Evolutionary conservation across 2,329 filamentous ascomycete genomes (phyloP), one percentile per base, ranked within the genome.

Genomic region (Coleophoma crateriformis): DNA sequence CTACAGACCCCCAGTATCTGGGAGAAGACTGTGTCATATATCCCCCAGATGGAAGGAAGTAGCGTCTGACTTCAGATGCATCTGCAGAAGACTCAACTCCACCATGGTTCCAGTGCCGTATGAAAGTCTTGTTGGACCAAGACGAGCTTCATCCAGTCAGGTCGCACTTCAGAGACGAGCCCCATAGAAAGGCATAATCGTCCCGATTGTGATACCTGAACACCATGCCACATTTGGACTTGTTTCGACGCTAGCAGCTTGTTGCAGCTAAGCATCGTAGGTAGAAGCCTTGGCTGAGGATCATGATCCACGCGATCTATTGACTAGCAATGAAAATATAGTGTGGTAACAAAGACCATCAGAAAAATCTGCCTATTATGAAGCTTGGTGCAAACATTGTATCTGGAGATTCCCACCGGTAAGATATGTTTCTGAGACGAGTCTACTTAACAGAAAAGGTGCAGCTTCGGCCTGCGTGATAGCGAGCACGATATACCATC

Each of bases 171-270:
- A 27, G 27, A 27, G 6, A 27, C 27, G 14, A 13, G 41, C 41
- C 41, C 20, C 41, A 44, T 44, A 27, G 14, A n/a, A 44, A 11
- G 41, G 41, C 41, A 44, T 44, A 32, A 32, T 32, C 20, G 27
- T 44, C 41, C 15, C 20, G 14, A 27, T 14, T 44, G 41, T 44
- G 41, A 44, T 44, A 33, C 27, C 6, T 2, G 27, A 27, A 27
- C 27, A 7, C 41, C 41, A 44, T 44, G 22, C 41, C 27, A 44
- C 22, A 27, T 44, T 44, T 44, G 41, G 41, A 33, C 41, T 44
- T 44, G 41, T 44, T 44, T 44, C 27, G n/a, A 44, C 19, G 11
- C 27, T 44, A n/a, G 8, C 27, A 27, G 27, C 27, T 27, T 27
- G 3, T 27, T 27, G 27, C 27, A 27, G 27, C 27, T 27, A 27